Evolutionary conservation across 768 basidiomycete genomes (phyloP).

Genomic region (Boletellus emodensis): DNA sequence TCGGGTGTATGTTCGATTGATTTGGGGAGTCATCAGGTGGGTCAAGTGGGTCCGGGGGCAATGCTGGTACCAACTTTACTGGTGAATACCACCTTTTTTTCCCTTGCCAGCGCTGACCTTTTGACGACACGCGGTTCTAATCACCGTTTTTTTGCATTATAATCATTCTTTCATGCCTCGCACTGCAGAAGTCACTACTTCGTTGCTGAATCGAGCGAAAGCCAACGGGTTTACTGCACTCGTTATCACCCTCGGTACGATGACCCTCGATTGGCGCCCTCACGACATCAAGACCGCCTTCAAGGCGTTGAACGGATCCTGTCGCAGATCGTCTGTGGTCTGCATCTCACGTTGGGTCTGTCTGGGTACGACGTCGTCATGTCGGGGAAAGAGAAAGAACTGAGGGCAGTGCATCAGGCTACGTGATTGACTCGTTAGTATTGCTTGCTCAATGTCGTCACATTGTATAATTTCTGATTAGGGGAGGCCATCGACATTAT

Average conservation of each 20-base stretch:
- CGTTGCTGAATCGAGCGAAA: conserved; percentile 64
- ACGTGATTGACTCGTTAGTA: no score
- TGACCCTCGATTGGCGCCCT: conserved; percentile 70
- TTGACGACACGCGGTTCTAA: not conserved
- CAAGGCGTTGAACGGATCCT: conserved; percentile 47
- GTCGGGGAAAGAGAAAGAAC: no score
- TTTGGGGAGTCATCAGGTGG: no score
- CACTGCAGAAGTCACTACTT: conserved; percentile 55
- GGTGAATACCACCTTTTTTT: conserved; percentile 38
- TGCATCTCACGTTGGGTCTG: conserved; percentile 42
- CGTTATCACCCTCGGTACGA: conserved; percentile 77
- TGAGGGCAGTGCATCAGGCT: no score
- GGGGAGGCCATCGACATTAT: no score
- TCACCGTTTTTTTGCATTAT: not conserved
- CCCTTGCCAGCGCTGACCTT: no score
- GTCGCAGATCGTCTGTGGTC: conserved; percentile 39
- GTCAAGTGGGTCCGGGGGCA: no score
- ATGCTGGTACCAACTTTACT: conserved; percentile 87
- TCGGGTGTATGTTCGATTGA: no score
- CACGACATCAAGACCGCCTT: conserved; percentile 65
- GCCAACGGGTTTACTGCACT: conserved; percentile 62
- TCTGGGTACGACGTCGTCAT: conserved; percentile 35
- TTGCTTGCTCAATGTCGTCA: no score
- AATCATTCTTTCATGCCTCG: conserved; percentile 48
- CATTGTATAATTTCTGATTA: no score